phyloP scores from a whole-genome alignment of 805 yeast species.

The Tetrapisispora nanseiensis region DNA sequence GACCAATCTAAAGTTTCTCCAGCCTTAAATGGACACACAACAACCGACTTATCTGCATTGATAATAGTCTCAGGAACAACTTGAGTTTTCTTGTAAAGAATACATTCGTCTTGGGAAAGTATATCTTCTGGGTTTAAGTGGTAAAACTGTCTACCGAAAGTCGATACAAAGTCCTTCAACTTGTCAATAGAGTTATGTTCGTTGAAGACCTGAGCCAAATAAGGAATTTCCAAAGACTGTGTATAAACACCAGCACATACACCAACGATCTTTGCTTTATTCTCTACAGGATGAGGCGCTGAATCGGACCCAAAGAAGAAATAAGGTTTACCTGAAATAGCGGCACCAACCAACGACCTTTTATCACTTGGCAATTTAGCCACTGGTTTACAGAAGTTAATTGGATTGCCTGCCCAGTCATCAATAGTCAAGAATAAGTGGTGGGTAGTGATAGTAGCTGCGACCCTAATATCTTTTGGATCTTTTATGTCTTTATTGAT shows the following conservation, averaged over 20 bases:
- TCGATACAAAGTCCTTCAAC: conserved; percentile 65
- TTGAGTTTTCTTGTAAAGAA: conserved; percentile 44
- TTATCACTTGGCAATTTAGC: conserved; percentile 87
- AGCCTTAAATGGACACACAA: conserved; percentile 78
- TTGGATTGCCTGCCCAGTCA: conserved; percentile 93
- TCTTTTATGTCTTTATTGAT: conserved; percentile 42
- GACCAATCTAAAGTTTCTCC: conserved; percentile 67
- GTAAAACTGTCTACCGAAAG: conserved; percentile 66
- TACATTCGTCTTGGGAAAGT: conserved; percentile 38
- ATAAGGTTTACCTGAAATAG: conserved; percentile 82
- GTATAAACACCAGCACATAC: conserved; percentile 99
- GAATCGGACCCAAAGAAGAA: conserved; percentile 97
- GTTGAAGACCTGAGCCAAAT: conserved; percentile 81
- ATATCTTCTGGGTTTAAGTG: conserved; percentile 38
- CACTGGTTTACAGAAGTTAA: conserved; percentile 94
- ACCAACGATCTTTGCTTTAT: conserved; percentile 65
- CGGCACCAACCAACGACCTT: conserved; percentile 74
- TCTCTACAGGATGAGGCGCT: conserved; percentile 87
- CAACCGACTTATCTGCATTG: conserved; percentile 33
- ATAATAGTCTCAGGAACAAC: conserved; percentile 51
- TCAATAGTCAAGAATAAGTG: conserved; percentile 84
- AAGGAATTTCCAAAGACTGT: conserved; percentile 71
- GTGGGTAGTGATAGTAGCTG: conserved; percentile 94
- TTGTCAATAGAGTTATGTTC: conserved; percentile 50
- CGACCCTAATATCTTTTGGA: conserved; percentile 45